Base-by-base conservation (phyloP, 2,329 filamentous ascomycete species). In the Cercospora sp. region DNA sequence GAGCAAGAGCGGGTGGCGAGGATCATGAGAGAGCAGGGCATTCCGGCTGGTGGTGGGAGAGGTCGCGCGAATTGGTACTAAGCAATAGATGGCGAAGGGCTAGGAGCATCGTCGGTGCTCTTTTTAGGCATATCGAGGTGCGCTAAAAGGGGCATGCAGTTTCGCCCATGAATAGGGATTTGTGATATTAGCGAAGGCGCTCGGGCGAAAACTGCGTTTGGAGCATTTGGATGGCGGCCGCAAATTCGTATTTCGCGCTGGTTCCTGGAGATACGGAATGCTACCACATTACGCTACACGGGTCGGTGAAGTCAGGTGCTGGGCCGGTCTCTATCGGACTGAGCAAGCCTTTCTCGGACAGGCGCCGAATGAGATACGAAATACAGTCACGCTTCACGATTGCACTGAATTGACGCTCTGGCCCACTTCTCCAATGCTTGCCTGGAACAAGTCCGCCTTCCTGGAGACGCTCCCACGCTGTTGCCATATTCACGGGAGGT, bases 31-130 rank as follows among this genome's bases (percentile, higher is more conserved):
- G 70, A 76, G 69, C 67, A 67, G 59, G 69, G 66, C 31, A 65
- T 65, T 45, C 58, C 58, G 9, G 55, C 16, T 20, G 64, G 64
- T 28, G 64, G 28, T 39, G 64, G 39, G 30, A 58, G 62, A 36
- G 20, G 63, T 45, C 66, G 58, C 60, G 69, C 80, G 66, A 82
- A 81, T 74, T 74, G 72, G 73, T 72, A 71, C 33, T 70, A 60
- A 73, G 51, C 13, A n/a, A 26, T 10, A 48, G 30, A 26, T 5
- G 48, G 18, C 20, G 45, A 7, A 4, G 16, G 10, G 23, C 18
- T 23, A 4, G 23, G 48, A 3, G 10, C 1, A 16, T 13, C 26
- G 10, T 23, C 2, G 10, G 23, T 7, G 26, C 8, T 55, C 48
- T 28, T 55, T 28, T 3, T 23, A 28, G 48, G 23, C 48, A 55